A percentile compares a stretch with the other conserved stretches of the same genome.
Evolutionary conservation across 495 filamentous ascomycete species (phyloP).

Genomic region (Aspergillus indologenus): DNA sequence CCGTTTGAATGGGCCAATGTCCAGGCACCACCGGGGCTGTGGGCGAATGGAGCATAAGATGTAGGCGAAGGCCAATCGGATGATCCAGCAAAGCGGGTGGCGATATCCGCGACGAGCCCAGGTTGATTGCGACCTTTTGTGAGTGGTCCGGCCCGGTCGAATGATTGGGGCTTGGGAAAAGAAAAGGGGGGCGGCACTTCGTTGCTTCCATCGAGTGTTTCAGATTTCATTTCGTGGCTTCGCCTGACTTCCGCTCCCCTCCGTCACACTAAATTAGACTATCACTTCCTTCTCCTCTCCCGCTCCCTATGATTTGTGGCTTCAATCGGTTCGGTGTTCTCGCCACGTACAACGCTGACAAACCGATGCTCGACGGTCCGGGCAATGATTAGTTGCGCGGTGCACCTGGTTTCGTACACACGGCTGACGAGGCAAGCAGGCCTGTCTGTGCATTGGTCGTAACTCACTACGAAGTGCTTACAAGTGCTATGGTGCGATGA

Average conservation of each 20-base stretch:
- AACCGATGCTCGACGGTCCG: not conserved
- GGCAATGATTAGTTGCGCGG: not conserved
- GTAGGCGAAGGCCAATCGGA: not conserved
- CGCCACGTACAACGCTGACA: not conserved
- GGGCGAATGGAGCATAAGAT: not conserved
- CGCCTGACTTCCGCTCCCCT: not conserved
- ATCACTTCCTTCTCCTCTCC: not conserved
- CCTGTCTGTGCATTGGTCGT: too few relatives aligned
- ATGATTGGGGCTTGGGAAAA: not conserved
- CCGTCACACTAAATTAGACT: not conserved
- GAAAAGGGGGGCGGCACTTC: constrained; percentile 4
- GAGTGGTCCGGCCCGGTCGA: constrained; percentile 4
- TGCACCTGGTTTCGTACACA: not conserved
- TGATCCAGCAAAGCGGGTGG: not conserved
- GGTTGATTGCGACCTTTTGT: not conserved
- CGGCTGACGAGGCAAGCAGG: not conserved
- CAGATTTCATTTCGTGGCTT: constrained; percentile 4
- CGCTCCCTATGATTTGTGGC: not conserved
- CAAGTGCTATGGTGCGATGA: not conserved
- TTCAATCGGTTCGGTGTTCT: not conserved
- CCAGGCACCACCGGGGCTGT: not conserved
- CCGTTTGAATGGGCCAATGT: not conserved
- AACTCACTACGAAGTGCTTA: too few relatives aligned
- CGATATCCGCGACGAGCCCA: constrained; percentile 5
- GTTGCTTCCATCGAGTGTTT: not conserved